Percentiles rank a stretch among this genome's conserved stretches.
These are phyloP conservation scores for Paramarasmius palmivorus DNA, from an alignment of 1,284 basidiomycete genomes.

Conservation along the genomic window DNA sequence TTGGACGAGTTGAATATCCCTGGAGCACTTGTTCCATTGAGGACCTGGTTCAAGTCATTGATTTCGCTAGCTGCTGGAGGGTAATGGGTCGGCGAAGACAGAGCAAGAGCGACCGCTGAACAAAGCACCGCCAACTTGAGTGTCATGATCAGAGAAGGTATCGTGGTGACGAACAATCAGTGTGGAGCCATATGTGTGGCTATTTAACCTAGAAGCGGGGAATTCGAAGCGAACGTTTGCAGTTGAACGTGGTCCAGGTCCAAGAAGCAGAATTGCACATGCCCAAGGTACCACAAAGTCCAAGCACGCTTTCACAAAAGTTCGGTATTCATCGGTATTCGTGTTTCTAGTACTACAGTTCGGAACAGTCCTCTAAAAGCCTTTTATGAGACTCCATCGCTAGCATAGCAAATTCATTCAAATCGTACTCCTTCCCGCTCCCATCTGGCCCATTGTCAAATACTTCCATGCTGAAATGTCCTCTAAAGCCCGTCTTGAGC, in stretches of 20 bases:
- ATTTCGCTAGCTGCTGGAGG: constrained; percentile 35
- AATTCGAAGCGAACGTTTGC: no score
- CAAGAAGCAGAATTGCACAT: no score
- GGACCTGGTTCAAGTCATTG: constrained; percentile 40
- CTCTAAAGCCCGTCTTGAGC: neutral
- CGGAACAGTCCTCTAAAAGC: neutral
- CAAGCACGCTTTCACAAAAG: no score
- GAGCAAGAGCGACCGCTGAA: neutral
- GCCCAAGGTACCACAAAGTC: no score
- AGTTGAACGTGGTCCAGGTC: no score
- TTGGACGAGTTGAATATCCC: constrained; percentile 42
- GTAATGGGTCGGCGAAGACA: constrained; percentile 27
- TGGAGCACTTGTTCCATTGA: constrained; percentile 41
- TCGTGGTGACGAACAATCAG: no score
- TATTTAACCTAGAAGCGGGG: no score
- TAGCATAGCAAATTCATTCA: neutral
- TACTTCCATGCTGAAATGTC: neutral
- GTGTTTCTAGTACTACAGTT: no score
- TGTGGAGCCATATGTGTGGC: no score
- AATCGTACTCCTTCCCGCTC: neutral
- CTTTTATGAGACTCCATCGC: neutral
- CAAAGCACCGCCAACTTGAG: no score
- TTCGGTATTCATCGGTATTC: no score
- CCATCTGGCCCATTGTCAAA: neutral
- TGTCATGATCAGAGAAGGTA: neutral